Evolutionary conservation across 2,329 filamentous ascomycete genomes (phyloP), one percentile per base, ranked within the genome.

Genomic region (Pseudopithomyces maydicus): DNA sequence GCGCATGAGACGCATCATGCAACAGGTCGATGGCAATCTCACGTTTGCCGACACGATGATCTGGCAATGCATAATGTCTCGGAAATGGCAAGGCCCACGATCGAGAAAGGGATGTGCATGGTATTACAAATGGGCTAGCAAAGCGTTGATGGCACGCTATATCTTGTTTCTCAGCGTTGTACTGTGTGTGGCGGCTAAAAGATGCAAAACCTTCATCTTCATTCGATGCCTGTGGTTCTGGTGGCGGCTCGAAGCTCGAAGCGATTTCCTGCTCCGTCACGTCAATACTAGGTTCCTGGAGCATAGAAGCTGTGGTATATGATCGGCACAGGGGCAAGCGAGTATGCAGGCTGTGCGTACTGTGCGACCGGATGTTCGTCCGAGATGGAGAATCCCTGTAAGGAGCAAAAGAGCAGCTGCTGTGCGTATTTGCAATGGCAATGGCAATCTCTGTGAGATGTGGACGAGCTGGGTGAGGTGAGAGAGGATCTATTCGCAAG

Each of bases 401-500:
- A 35, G 15, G 19, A 15, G 47, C 29, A 22, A 20, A 39, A 50
- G 35, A 12, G 14, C 20, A 50, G 35, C 4, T 41, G 20, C 47
- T 33, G 47, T 39, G 35, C 33, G 10, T 20, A n/a, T n/a, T 32
- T 15, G 33, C 17, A 3, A 50, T 17, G 39, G n/a, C 17, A 3
- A n/a, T n/a, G n/a, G n/a, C n/a, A n/a, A n/a, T 47, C 35, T 14
- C 39, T 39, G 35, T 41, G 22, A 41, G 29, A n/a, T 22, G 22
- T 20, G 17, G 14, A 39, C 14, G 17, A 14, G 14, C 20, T 17
- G 23, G 32, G 33, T 38, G 35, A 14, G 32, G 33, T 8, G 22
- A 39, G 46, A 22, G 15, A 47, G 6, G 32, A 19, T 43, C 78
- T 73, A 91, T 63, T 85, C 83, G 77, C 92, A 96, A 1, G 90